Conservation (phyloP, 768 basidiomycete species). For the Tylopilus felleus region DNA sequence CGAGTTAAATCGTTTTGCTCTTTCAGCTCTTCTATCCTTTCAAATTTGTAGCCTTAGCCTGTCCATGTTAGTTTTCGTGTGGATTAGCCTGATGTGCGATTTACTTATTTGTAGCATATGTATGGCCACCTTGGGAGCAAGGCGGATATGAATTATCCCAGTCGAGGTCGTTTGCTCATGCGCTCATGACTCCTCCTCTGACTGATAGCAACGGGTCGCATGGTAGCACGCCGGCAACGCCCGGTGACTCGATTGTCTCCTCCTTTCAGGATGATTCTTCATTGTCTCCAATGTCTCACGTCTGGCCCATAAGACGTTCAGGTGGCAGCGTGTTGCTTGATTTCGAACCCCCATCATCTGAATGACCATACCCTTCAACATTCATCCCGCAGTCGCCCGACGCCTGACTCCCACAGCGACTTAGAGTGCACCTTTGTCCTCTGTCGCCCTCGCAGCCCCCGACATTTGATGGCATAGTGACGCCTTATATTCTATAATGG, state of each 20-base stretch:
- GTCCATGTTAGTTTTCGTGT: neutral
- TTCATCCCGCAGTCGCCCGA: neutral
- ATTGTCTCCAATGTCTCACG: neutral
- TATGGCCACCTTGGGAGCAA: neutral
- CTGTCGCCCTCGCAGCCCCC: neutral
- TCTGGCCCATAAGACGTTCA: neutral
- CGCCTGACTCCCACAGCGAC: neutral
- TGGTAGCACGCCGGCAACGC: neutral
- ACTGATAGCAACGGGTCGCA: neutral
- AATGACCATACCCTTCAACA: neutral
- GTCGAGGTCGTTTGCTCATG: too few species aligned
- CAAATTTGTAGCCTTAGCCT: constrained; percentile 27
- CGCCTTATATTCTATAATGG: constrained; percentile 22
- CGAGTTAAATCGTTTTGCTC: neutral
- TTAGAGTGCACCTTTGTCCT: neutral
- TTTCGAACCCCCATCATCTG: constrained; percentile 11
- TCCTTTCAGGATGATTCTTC: neutral
- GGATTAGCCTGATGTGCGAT: neutral
- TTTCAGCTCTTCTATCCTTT: neutral
- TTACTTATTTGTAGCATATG: constrained; percentile 18
- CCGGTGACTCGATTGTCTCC: neutral
- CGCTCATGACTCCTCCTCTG: neutral
- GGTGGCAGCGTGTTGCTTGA: constrained; percentile 1
- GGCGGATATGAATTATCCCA: neutral
- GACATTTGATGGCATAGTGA: constrained; percentile 6